Base-by-base conservation (phyloP, 768 basidiomycete species). In the Pleurotus ostreatus region DNA sequence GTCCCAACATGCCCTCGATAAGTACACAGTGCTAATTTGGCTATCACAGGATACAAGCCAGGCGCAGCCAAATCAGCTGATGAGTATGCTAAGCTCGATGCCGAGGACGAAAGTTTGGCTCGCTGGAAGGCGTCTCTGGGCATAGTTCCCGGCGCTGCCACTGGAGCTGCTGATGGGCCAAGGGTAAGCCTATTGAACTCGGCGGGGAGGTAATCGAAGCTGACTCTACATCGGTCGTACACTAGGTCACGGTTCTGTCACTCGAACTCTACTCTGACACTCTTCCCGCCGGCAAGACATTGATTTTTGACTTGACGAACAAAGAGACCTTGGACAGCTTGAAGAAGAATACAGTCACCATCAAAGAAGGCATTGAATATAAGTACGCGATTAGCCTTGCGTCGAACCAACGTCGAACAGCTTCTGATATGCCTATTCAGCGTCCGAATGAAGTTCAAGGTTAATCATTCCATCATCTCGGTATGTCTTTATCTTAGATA, bases 101-200 rank as follows among this genome's bases (percentile, higher is more conserved):
- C 88, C 26, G 79, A 89, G 59, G 95, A 98, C 68, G 95, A 97
- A 72, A 93, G 91, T 69, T 80, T 98, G 64, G 86, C 88, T 30
- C 86, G 93, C 60, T 98, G 96, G 96, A 98, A 98, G 70, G 92
- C 92, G 39, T 93, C 88, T 53, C 79, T 98, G 23, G 96, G 96
- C 53, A 85, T 98, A 58, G 79, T 81, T 51, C 78, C 83, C 34
- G 85, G 81, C 25, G 75, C 68, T 16, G 23, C 67, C 3, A 25
- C 48, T 12, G 72, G 66, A 16, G 65, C 74, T 56, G 68, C 74
- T 12, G 71, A 58, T 61, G 83, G 82, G 12, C 89, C 89, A 49
- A 92, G 91, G 82, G 92, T 88, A 57, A 41, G 66, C 51, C 41
- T 13, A 48, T 44, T 53, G 4, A n/a, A 34, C 20, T 46, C 44